A percentile compares a stretch with the other conserved stretches of the same genome.
These are phyloP conservation scores for Metarhizium rileyi DNA, from an alignment of 2,329 filamentous ascomycete species.

Conservation along the genomic window DNA sequence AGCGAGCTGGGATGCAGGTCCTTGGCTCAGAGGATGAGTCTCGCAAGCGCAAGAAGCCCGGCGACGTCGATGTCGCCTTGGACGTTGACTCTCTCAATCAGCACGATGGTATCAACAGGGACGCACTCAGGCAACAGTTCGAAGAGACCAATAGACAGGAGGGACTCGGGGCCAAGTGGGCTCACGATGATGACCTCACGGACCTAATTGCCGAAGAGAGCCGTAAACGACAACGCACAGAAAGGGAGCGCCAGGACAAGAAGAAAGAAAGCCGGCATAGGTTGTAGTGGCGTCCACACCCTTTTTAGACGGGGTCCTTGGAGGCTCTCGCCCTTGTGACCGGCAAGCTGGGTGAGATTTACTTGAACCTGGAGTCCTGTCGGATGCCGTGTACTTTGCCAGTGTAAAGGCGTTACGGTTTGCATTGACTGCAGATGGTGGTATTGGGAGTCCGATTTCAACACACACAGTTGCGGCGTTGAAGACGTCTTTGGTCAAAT, in stretches of 20 bases:
- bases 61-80: slow-evolving; percentile 87
- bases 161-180: slow-evolving; percentile 58
- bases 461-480: neutral
- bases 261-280: slow-evolving; percentile 46
- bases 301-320: neutral
- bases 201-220: slow-evolving; percentile 95
- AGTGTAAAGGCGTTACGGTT: neutral
- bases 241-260: slow-evolving; percentile 67
- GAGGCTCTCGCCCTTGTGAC: neutral
- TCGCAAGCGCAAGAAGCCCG: slow-evolving; percentile 88
- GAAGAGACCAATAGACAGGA: slow-evolving; percentile 61
- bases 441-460: neutral
- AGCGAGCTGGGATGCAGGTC: slow-evolving; percentile 51
- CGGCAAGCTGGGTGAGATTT: neutral
- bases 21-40: slow-evolving; percentile 71
- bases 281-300: slow-evolving; percentile 24
- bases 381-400: neutral
- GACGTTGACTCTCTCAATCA: slow-evolving; percentile 72
- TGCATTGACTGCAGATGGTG: neutral
- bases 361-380: neutral
- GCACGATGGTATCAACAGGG: slow-evolving; percentile 72
- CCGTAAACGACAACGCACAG: slow-evolving; percentile 80
- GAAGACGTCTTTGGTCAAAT: neutral
- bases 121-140: slow-evolving; percentile 71
- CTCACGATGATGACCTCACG: slow-evolving; percentile 76